Base-by-base conservation (phyloP, 2,329 filamentous ascomycete species). In the Colletotrichum sp. region DNA sequence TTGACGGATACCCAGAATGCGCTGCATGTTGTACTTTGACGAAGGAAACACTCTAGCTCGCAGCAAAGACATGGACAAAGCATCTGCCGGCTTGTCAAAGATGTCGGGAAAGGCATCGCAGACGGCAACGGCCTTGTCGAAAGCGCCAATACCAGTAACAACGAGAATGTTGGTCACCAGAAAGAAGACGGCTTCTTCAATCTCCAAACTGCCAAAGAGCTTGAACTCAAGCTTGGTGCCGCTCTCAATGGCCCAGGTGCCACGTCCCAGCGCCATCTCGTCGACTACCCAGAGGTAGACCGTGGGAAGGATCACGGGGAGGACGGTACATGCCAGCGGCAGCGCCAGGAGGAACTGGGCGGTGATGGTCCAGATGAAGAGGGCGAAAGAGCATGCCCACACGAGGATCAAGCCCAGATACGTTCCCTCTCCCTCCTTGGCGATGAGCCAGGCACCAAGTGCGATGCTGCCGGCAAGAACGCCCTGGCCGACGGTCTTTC, bases 181-280 rank as follows among this genome's bases (percentile, higher is more conserved):
- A 83, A 96, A 96, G 86, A 95, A 95, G 9, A 93, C 79, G 0
- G 93, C 93, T 81, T 96, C 94, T 84, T 96, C 94, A 24, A 95
- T 87, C 67, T 95, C 94, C 34, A 95, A 83, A 8, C 89, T 89
- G 3, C 90, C 89, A 89, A 92, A 95, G 0, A 95, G 78, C 64
- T 92, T 88, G 52, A 90, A 80, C 1, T 89, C 91, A 13, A 94
- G 88, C 80, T 95, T 95, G 1, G 93, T 95, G 0, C 90, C 92
- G 6, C 87, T 85, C 76, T 91, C 90, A 66, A 95, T 95, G 1
- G 91, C 89, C 94, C 94, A 95, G 0, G 93, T 95, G 9, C 94
- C 94, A 48, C 92, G 86, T 55, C 89, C 89, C 67, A 95, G 81
- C 1, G 93, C 93, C 32, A 94, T 80, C 5, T 93, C 94, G 78